Percentiles rank a stretch among this genome's conserved stretches.
Evolutionary conservation across 2,329 filamentous ascomycete species (phyloP).

Genomic region (Beauveria brongniartii): DNA sequence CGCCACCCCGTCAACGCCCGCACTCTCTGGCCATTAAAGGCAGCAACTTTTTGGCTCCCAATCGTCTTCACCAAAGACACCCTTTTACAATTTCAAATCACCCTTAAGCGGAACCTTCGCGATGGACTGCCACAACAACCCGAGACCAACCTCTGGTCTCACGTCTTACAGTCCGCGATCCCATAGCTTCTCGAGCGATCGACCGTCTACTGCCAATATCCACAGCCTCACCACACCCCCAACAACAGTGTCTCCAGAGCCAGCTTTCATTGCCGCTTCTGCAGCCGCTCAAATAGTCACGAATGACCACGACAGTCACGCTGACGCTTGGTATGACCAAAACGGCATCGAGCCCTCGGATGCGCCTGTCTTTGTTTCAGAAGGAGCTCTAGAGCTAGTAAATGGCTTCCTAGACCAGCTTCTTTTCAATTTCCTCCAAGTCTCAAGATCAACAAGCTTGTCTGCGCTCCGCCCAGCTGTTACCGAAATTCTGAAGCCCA

Average conservation of each 20-base stretch:
- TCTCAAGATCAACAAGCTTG: conserved; percentile 70
- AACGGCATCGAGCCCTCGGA: conserved; percentile 56
- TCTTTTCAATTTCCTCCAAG: conserved; percentile 79
- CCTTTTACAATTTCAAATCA: neutral
- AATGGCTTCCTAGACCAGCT: conserved; percentile 93
- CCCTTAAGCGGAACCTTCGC: neutral
- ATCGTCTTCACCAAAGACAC: neutral
- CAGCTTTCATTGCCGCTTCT: conserved; percentile 79
- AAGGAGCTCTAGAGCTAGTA: conserved; percentile 65
- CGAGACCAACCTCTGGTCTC: conserved; percentile 27
- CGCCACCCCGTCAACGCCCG: neutral
- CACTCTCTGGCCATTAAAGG: neutral
- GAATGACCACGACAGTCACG: conserved; percentile 72
- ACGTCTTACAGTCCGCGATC: conserved; percentile 33
- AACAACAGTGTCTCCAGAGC: conserved; percentile 60
- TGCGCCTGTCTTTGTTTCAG: conserved; percentile 65
- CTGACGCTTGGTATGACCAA: conserved; percentile 61
- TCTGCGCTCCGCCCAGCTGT: conserved; percentile 72
- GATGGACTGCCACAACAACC: conserved; percentile 12
- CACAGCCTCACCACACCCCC: conserved; percentile 59
- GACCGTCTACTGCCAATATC: conserved; percentile 51
- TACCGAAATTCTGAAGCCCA: conserved; percentile 77
- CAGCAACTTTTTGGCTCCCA: neutral
- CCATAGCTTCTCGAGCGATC: conserved; percentile 64
- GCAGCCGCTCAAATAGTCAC: conserved; percentile 89